Conservation (phyloP, 176 grass and related monocot genomes). For the Oryza coarctata region DNA sequence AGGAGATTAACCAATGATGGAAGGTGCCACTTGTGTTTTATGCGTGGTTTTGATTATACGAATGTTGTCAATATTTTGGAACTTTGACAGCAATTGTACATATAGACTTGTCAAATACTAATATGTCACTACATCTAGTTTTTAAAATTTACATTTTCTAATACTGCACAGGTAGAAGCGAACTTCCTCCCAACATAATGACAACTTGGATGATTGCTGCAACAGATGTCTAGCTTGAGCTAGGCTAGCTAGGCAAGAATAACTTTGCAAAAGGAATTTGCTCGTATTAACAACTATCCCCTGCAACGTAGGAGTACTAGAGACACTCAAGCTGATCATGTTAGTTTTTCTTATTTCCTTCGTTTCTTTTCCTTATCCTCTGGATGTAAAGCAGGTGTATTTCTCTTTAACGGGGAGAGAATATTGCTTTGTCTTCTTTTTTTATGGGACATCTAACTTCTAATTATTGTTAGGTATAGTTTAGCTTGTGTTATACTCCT, state of each 20-base stretch:
- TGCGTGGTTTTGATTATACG: neutral
- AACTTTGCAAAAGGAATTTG: neutral
- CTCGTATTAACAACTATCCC: neutral
- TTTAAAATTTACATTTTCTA: neutral
- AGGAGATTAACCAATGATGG: neutral
- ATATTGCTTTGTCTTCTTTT: neutral
- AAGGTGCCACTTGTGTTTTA: neutral
- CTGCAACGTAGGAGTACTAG: neutral
- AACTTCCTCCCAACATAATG: neutral
- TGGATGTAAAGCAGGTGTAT: neutral
- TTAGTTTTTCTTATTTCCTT: neutral
- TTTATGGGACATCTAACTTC: neutral
- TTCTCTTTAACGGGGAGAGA: neutral
- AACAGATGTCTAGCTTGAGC: neutral
- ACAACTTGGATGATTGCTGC: neutral
- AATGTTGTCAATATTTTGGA: neutral
- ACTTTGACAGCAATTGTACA: neutral
- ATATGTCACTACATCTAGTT: neutral
- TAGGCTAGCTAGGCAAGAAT: neutral
- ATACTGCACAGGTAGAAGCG: neutral
- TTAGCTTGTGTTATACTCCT: neutral
- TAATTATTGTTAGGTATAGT: neutral
- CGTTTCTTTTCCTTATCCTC: neutral
- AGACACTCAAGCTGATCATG: neutral
- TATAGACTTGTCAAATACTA: too few relatives aligned